Evolutionary conservation across 441 rosid species (phyloP).

Genomic region (Bocquillonia castaneifolia): DNA sequence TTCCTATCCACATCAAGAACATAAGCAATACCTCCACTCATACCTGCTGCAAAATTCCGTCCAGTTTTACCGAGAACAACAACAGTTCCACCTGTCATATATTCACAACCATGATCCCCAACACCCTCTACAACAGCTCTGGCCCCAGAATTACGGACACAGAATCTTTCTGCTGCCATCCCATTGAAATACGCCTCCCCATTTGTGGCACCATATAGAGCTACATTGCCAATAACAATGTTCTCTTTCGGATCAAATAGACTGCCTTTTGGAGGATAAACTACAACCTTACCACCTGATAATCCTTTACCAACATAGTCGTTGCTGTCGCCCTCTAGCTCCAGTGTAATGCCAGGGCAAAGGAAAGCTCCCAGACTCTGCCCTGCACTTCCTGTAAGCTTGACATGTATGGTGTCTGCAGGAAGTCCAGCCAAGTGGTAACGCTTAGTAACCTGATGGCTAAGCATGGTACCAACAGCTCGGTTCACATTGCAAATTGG

Average conservation of each 20-base stretch:
- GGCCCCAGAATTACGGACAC: conserved; percentile 99
- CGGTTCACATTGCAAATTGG: conserved; percentile 91
- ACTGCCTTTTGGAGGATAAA: conserved; percentile 92
- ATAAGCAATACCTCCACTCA: conserved; percentile 99
- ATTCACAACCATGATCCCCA: conserved; percentile 99
- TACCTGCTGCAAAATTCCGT: conserved; percentile 99
- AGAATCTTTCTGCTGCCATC: conserved; percentile 99
- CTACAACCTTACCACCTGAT: conserved; percentile 94
- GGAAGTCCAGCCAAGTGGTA: conserved; percentile 87
- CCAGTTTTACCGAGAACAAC: conserved; percentile 98
- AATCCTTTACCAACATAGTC: conserved; percentile 99
- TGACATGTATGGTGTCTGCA: conserved; percentile 82
- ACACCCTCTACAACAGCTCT: conserved; percentile 98
- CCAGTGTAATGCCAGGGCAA: conserved; percentile 88
- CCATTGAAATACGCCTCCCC: conserved; percentile 99
- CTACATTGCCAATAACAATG: conserved; percentile 97
- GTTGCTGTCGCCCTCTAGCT: conserved; percentile 97
- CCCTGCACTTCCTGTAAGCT: conserved; percentile 92
- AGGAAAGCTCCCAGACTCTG: conserved; percentile 98
- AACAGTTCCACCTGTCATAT: conserved; percentile 99
- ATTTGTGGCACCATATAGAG: conserved; percentile 87
- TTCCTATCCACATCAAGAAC: conserved; percentile 83
- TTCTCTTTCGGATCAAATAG: conserved; percentile 96
- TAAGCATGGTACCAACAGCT: conserved; percentile 99
- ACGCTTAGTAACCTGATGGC: conserved; percentile 97